Evolutionary conservation across 371 early-diverging fungal genomes (phyloP).

Genomic region (Rhizopus arrhizus): DNA sequence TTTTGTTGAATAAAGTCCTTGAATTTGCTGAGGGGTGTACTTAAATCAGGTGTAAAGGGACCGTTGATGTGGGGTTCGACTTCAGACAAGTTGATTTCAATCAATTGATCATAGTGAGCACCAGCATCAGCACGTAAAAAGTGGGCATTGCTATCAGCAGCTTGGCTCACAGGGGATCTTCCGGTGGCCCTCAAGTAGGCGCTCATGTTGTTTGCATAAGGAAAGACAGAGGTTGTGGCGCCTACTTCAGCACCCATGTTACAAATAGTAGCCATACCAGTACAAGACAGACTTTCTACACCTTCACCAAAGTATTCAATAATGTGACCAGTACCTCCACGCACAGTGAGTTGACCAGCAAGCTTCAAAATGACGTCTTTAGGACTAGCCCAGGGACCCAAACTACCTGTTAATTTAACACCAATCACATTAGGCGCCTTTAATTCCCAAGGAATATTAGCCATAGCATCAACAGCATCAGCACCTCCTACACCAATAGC

Average conservation of each 20-base stretch:
- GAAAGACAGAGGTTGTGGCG: constrained; percentile 92
- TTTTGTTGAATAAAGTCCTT: constrained; percentile 74
- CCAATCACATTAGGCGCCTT: constrained; percentile 94
- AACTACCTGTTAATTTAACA: constrained; percentile 85
- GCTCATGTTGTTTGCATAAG: constrained; percentile 78
- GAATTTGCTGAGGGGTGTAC: constrained; percentile 88
- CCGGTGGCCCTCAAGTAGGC: constrained; percentile 80
- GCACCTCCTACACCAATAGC: constrained; percentile 96
- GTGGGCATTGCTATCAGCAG: constrained; percentile 61
- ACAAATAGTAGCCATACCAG: constrained; percentile 95
- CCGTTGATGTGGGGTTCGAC: constrained; percentile 97
- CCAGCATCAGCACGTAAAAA: constrained; percentile 60
- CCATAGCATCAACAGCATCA: constrained; percentile 96
- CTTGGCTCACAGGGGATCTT: constrained; percentile 70
- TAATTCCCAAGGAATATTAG: constrained; percentile 92
- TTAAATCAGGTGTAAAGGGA: constrained; percentile 94
- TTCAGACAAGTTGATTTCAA: constrained; percentile 86
- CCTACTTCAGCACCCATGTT: constrained; percentile 97
- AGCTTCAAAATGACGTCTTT: constrained; percentile 91
- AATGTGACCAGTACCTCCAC: constrained; percentile 89
- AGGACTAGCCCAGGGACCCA: constrained; percentile 89
- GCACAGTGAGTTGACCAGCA: constrained; percentile 86
- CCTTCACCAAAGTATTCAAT: constrained; percentile 93
- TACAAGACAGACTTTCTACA: constrained; percentile 83
- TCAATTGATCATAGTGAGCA: constrained; percentile 80